A percentile compares a stretch with the other conserved stretches of the same genome.
Conservation (phyloP, 1,139 yeast species). For the Meyerozyma sp. region DNA sequence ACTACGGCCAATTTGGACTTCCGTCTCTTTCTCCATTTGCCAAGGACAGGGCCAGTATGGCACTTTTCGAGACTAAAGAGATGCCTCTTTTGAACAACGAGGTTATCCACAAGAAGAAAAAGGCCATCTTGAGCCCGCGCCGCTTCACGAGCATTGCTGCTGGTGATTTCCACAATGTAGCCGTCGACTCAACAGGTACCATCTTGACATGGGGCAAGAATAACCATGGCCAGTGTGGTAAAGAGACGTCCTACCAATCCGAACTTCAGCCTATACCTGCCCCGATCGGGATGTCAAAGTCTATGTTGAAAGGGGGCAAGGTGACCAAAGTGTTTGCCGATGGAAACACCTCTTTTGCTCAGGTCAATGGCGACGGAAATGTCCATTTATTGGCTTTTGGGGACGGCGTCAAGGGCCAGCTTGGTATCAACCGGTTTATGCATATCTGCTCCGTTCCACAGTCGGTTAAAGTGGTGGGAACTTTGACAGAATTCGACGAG, state of each 20-base stretch:
- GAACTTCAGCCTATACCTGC: constrained; percentile 70
- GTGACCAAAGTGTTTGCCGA: constrained; percentile 59
- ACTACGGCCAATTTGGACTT: constrained; percentile 80
- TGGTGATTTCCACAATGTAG: constrained; percentile 72
- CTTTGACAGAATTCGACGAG: constrained; percentile 41
- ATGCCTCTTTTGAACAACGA: constrained; percentile 34
- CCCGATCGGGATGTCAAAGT: constrained; percentile 18
- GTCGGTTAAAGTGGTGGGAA: constrained; percentile 47
- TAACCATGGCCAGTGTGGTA: constrained; percentile 77
- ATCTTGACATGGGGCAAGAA: constrained; percentile 86
- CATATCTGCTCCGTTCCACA: constrained; percentile 72
- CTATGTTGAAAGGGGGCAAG: not conserved
- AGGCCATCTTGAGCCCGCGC: constrained; percentile 30
- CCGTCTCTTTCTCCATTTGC: constrained; percentile 66
- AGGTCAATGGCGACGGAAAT: constrained; percentile 24
- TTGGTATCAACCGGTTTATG: constrained; percentile 71
- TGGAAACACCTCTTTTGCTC: constrained; percentile 60
- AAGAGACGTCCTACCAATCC: constrained; percentile 57
- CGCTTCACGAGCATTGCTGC: constrained; percentile 56
- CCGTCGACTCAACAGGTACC: constrained; percentile 54
- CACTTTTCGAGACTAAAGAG: constrained; percentile 22
- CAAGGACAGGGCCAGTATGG: constrained; percentile 17
- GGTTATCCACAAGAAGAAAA: constrained; percentile 16
- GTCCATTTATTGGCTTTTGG: constrained; percentile 61
- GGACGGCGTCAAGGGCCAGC: constrained; percentile 80